Evolutionary conservation across 179 eudicot species (phyloP).

Genomic region (Beta lomatogona): DNA sequence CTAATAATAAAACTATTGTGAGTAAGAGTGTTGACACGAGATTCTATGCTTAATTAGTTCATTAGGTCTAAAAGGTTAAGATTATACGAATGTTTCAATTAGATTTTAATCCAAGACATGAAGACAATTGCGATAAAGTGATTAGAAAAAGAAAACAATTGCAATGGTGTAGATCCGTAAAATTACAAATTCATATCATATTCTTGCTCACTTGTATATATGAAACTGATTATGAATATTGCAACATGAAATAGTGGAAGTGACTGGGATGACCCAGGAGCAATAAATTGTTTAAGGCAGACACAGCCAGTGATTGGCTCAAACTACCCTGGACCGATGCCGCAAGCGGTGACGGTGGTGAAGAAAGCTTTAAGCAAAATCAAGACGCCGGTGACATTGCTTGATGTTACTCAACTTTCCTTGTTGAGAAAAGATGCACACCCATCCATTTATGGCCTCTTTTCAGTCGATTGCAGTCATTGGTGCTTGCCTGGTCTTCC

Average conservation of each 20-base stretch:
- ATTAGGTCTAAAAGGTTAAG: too few species aligned
- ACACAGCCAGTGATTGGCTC: constrained; percentile 48
- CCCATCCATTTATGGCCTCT: constrained; percentile 60
- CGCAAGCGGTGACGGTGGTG: constrained; percentile 50
- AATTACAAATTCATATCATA: too few species aligned
- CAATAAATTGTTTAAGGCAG: constrained; percentile 51
- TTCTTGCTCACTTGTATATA: not conserved
- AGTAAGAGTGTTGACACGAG: too few species aligned
- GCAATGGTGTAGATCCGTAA: too few species aligned
- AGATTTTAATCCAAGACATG: too few species aligned
- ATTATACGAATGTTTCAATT: too few species aligned
- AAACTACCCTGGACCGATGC: constrained; percentile 61
- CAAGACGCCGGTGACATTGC: constrained; percentile 55
- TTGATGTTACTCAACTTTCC: constrained; percentile 65
- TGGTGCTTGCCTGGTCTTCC: constrained; percentile 93
- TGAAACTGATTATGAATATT: not conserved
- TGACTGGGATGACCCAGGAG: constrained; percentile 57
- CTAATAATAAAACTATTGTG: too few species aligned
- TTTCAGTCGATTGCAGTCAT: constrained; percentile 75
- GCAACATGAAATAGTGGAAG: constrained; percentile 50
- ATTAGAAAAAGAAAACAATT: too few species aligned
- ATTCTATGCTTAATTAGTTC: too few species aligned
- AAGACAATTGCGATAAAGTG: too few species aligned
- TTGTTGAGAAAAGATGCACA: constrained; percentile 74
- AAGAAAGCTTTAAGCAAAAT: constrained; percentile 60